Conservation (phyloP, 352 stramenopile species). For the Phytopythium helicoides region DNA sequence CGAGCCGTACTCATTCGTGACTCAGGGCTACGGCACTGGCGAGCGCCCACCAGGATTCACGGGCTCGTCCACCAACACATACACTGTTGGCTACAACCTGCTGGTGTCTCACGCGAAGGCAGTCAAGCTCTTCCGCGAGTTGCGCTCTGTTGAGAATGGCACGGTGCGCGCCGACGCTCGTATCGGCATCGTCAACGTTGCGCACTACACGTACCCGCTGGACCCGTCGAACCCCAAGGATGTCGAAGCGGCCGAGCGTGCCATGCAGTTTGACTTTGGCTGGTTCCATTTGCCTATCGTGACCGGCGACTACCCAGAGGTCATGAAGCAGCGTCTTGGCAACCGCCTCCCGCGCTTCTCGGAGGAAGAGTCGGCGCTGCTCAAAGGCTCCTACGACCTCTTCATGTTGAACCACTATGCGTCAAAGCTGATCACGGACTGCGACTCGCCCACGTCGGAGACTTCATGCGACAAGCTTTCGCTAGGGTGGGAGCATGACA, state of each 20-base stretch:
- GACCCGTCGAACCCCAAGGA: constrained; percentile 45
- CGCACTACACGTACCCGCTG: constrained; percentile 75
- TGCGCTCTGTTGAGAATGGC: neutral
- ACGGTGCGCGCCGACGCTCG: constrained; percentile 37
- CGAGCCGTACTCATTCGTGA: constrained; percentile 89
- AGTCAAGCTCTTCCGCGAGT: constrained; percentile 12
- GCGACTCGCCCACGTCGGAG: constrained; percentile 24
- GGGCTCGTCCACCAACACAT: constrained; percentile 35
- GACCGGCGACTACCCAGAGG: constrained; percentile 88
- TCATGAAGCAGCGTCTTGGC: constrained; percentile 85
- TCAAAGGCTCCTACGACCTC: constrained; percentile 90
- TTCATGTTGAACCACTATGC: constrained; percentile 96
- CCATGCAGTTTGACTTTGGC: constrained; percentile 89
- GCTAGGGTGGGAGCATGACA: constrained; percentile 35
- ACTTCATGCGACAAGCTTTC: constrained; percentile 25
- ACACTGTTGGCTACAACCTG: constrained; percentile 84
- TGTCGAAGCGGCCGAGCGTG: constrained; percentile 67
- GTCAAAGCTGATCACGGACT: constrained; percentile 56
- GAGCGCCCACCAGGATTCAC: constrained; percentile 3
- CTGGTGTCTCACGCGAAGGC: constrained; percentile 79
- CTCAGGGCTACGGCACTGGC: constrained; percentile 46
- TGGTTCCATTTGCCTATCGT: constrained; percentile 93
- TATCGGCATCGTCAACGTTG: constrained; percentile 90
- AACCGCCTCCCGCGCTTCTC: constrained; percentile 89
- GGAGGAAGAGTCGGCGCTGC: constrained; percentile 47